phyloP scores from a whole-genome alignment of 768 basidiomycete species.

The Hericium rajendrae region DNA sequence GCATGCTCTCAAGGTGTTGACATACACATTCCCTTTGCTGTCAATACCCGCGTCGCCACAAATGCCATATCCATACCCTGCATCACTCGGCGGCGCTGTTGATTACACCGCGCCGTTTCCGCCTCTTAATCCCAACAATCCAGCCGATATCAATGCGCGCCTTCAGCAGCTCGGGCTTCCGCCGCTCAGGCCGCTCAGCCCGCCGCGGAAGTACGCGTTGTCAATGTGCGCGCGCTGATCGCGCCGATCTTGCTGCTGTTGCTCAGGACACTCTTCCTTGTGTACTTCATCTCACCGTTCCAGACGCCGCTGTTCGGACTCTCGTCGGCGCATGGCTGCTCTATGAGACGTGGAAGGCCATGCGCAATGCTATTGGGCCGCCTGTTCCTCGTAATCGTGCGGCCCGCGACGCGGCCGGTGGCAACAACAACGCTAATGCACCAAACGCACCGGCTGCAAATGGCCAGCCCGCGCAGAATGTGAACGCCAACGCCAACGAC shows the following conservation, averaged over 20 bases:
- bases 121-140: slow-evolving; percentile 3
- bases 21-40: slow-evolving; percentile 11
- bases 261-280: slow-evolving; percentile 10
- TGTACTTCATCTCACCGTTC: slow-evolving; percentile 15
- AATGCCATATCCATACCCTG: background rate
- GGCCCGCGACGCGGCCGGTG: background rate
- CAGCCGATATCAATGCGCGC: slow-evolving; percentile 8
- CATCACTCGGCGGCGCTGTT: slow-evolving; percentile 1
- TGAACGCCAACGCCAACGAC: background rate
- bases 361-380: slow-evolving; percentile 11
- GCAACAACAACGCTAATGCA: background rate
- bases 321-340: slow-evolving; percentile 12
- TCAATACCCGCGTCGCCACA: background rate
- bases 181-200: slow-evolving; percentile 10
- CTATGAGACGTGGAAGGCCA: slow-evolving; percentile 15
- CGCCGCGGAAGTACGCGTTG: slow-evolving; percentile 13
- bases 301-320: slow-evolving; percentile 13
- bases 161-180: slow-evolving; percentile 12
- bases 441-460: background rate
- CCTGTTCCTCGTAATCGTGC: background rate
- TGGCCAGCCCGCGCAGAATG: background rate
- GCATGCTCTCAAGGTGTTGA: slow-evolving; percentile 11
- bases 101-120: background rate
- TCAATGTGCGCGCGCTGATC: slow-evolving; percentile 13
- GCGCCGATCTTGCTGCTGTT: slow-evolving; percentile 12